Evolutionary conservation across 2,329 filamentous ascomycete species (phyloP), one percentile per base, ranked within the genome.

Genomic region (Aspergillus quadrilineatus): DNA sequence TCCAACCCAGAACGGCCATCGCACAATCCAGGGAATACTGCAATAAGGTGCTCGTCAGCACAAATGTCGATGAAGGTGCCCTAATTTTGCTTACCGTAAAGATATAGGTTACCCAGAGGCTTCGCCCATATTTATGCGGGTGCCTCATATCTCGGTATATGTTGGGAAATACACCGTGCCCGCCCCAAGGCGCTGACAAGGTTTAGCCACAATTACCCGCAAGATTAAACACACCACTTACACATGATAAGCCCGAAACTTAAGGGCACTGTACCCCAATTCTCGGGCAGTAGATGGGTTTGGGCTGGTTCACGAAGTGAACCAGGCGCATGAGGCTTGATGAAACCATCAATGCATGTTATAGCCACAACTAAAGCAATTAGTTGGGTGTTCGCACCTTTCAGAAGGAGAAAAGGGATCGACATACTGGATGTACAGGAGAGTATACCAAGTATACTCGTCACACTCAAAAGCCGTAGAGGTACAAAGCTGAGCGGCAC

Each of bases 181-280:
- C 87, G 60, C 87, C 87, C 86, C 86, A 89, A 1, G 87, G 86
- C 46, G 83, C 77, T 79, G 32, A 29, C 45, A 34, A 43, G 34
- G 12, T 37, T 57, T 28, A 51, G 58, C 32, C 58, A 54, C 53
- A 1, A 34, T 17, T 45, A 32, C 12, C 10, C 36, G 45, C 9
- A 28, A 14, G 10, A 8, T 8, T 36, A 8, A 7, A 28, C 6
- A 12, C 17, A 26, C 17, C 9, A 64, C 77, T 68, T 71, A 74
- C 80, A 93, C 85, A 96, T 96, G 42, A 97, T 83, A 1, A 97
- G 82, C 22, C 93, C 93, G 66, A 97, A 91, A 8, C 90, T 91
- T 15, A 97, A 81, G 2, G 93, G 93, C 12, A 99, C 75, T 0
- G 92, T 91, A 59, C 86, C 79, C 92, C 93, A 97, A 68, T 94